Evolutionary conservation across 2,329 filamentous ascomycete species (phyloP), one percentile per base, ranked within the genome.

Genomic region (Didymella glomerata): DNA sequence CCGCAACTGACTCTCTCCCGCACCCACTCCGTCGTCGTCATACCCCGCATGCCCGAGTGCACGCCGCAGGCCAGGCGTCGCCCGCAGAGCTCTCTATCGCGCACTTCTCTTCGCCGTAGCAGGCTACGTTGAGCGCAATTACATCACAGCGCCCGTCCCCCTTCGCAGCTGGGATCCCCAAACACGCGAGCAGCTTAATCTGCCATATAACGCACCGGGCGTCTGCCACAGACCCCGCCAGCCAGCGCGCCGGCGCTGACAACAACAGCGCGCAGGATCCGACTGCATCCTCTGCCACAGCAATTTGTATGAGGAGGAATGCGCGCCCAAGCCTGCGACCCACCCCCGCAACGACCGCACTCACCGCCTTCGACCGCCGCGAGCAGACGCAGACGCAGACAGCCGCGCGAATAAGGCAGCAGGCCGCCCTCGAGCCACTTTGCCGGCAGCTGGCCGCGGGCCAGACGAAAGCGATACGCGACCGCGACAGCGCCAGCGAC

Each of bases 121-220:
- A 50, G 56, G 56, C 56, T 59, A 54, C 56, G 42, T 40, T 16
- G 46, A 46, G 47, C 46, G 18, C 51, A 59, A 47, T 54, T 51
- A 36, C 50, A 49, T 46, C 50, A 47, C 50, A 25, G n/a, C 40
- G 62, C 63, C 62, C 51, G 61, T 65, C 41, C 45, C 51, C 56
- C 13, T 60, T 61, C 49, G 61, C 57, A 55, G 67, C 71, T 68
- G 61, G 69, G 73, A 73, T 73, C 69, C 70, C 69, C 68, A 62
- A 25, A 54, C 32, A 54, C 41, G 6, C 32, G 25, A 25, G 41
- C 46, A 64, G 56, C 62, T 49, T 50, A 63, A 67, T 60, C 54
- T 51, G 62, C 66, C 65, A 63, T 65, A 69, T 54, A 61, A 62
- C 62, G 58, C 54, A 62, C 64, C 65, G 57, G 68, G 64, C 61